Percentiles rank a stretch among this genome's conserved stretches.
phyloP scores from a whole-genome alignment of 179 eudicot genomes.

The Heliamphora pulchella region DNA sequence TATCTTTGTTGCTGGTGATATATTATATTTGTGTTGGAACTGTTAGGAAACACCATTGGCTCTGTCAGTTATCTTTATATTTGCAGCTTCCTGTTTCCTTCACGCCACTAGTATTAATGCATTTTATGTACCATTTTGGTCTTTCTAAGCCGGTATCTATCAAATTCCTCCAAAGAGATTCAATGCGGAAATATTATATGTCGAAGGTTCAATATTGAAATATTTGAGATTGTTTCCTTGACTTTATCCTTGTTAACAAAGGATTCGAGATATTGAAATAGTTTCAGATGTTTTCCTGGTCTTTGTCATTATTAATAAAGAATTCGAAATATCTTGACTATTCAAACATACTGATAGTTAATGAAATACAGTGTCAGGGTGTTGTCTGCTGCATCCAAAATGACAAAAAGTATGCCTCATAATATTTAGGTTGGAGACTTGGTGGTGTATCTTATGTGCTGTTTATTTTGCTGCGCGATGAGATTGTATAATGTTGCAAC shows the following conservation, averaged over 20 bases:
- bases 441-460: neutral
- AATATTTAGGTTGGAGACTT: slow-evolving; percentile 3
- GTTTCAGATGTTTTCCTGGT: too few species aligned
- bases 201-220: too few species aligned
- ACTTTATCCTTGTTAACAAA: too few species aligned
- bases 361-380: neutral
- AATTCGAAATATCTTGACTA: too few species aligned
- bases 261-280: too few species aligned
- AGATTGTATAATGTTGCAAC: neutral
- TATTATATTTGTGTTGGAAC: neutral
- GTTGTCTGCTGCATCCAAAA: neutral
- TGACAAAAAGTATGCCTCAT: neutral
- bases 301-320: too few species aligned
- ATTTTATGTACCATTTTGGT: neutral
- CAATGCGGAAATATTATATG: too few species aligned
- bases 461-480: neutral
- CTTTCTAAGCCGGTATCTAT: too few species aligned
- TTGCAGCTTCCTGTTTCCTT: neutral
- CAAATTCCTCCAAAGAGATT: too few species aligned
- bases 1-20: neutral
- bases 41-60: neutral
- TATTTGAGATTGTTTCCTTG: too few species aligned
- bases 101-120: neutral
- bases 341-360: neutral
- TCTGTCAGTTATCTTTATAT: neutral